phyloP scores from a whole-genome alignment of 495 filamentous ascomycete species.

The Xylaria castorea region DNA sequence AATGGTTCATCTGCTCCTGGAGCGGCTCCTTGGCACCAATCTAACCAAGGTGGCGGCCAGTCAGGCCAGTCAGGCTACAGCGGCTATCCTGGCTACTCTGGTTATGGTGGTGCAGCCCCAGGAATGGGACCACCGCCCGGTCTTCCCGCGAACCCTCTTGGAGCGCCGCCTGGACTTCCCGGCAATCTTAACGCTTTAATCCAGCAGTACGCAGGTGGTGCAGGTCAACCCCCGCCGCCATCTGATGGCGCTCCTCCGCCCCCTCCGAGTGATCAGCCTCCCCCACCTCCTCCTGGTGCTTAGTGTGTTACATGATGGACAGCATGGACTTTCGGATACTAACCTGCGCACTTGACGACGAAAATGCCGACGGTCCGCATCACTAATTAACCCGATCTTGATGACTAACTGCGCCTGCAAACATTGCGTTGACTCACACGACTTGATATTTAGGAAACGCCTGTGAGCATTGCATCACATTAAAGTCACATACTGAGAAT shows the following conservation, averaged over 20 bases:
- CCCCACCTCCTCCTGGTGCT: slow-evolving; percentile 70
- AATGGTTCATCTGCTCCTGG: slow-evolving; percentile 55
- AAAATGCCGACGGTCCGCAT: background rate
- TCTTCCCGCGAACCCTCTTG: slow-evolving; percentile 62
- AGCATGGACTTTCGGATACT: slow-evolving; percentile 32
- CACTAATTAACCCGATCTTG: slow-evolving; percentile 31
- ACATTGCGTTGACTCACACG: background rate
- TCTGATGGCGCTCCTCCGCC: slow-evolving; percentile 71
- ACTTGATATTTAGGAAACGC: slow-evolving; percentile 16
- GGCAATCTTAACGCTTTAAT: slow-evolving; percentile 68
- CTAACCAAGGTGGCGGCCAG: slow-evolving; percentile 54
- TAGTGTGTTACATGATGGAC: slow-evolving; percentile 41
- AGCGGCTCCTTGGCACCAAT: slow-evolving; percentile 75
- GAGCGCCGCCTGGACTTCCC: slow-evolving; percentile 68
- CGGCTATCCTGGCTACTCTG: slow-evolving; percentile 29
- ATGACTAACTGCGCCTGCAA: slow-evolving; percentile 26
- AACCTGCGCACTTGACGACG: slow-evolving; percentile 24
- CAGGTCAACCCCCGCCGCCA: slow-evolving; percentile 60
- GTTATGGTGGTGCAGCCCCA: slow-evolving; percentile 47
- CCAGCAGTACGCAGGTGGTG: slow-evolving; percentile 67
- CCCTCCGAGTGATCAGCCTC: slow-evolving; percentile 76
- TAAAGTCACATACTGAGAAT: background rate
- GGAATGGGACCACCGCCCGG: slow-evolving; percentile 61
- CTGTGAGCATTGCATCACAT: slow-evolving; percentile 3
- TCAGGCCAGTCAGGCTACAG: slow-evolving; percentile 65